Evolutionary conservation across 1,139 yeast species (phyloP), one percentile per base, ranked within the genome.

Genomic region (Hansenula anomala): DNA sequence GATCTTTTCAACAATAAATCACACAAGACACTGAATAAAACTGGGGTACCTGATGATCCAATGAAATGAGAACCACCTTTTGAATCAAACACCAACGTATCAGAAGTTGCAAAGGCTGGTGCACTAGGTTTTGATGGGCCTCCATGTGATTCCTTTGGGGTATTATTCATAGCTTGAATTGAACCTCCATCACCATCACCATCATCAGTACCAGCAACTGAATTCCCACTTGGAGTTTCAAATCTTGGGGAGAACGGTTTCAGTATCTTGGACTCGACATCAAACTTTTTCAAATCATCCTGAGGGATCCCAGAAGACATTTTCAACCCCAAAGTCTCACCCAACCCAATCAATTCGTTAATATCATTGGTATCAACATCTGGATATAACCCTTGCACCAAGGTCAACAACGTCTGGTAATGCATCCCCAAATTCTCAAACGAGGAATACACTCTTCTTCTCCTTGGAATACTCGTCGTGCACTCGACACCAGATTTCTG

Each of bases 31-130:
- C 59, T 64, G 39, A 67, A 52, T 22, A 67, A 40, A 2, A 68
- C 64, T 0, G 69, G 64, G 3, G 71, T 66, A 18, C 72, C 70
- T 16, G 60, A 60, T 16, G 65, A 59, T 1, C 73, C 73, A 38
- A 67, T 62, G 40, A 63, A 67, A 46, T 67, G 72, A 0, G 68
- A 61, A 36, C 64, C 67, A 4, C 72, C 71, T 40, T 58, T 59
- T n/a, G 60, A 52, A 43, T 67, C 73, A 52, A 59, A 59, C 14
- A 67, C 58, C 29, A 67, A 43, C 12, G 66, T 49, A 38, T 66
- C 71, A 8, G 25, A 23, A 23, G 25, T 12, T 10, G 25, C 5
- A 8, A 23, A 11, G 22, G 6, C n/a, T n/a, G n/a, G n/a, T n/a
- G n/a, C n/a, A n/a, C n/a, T n/a, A n/a, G n/a, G n/a, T n/a, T n/a